Percentiles rank a stretch among this genome's conserved stretches.
These are phyloP conservation scores for Podosphaera leucotricha DNA, from an alignment of 2,329 filamentous ascomycete genomes.

Conservation along the genomic window DNA sequence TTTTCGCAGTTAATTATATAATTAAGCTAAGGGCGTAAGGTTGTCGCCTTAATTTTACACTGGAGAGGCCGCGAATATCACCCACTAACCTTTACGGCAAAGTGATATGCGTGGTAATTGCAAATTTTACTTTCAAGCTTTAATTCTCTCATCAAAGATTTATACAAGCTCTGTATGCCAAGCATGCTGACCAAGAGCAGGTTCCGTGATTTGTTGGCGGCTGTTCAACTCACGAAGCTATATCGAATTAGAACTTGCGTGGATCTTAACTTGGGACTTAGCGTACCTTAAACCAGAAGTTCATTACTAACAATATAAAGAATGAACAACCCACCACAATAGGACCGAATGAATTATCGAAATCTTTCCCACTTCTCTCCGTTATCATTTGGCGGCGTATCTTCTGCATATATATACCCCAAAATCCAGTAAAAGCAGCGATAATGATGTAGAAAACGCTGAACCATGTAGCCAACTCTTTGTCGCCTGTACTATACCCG, in stretches of 20 bases:
- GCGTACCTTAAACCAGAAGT: slow-evolving; percentile 65
- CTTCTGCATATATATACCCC: slow-evolving; percentile 73
- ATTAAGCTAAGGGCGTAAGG: too few species aligned
- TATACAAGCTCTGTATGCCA: background rate
- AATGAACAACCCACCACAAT: slow-evolving; percentile 61
- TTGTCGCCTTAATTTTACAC: too few species aligned
- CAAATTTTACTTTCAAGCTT: too few species aligned
- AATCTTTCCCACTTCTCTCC: slow-evolving; percentile 70
- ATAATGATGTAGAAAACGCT: slow-evolving; percentile 67
- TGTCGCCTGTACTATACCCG: slow-evolving; percentile 15
- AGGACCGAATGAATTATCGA: slow-evolving; percentile 73
- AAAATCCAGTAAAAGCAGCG: slow-evolving; percentile 59
- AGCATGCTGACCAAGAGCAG: background rate
- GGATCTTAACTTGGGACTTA: background rate
- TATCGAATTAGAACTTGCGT: background rate
- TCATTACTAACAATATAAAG: slow-evolving; percentile 55
- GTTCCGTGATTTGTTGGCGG: background rate
- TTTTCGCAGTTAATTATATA: too few species aligned
- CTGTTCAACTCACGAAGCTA: background rate
- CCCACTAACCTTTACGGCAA: too few species aligned
- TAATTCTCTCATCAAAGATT: too few species aligned
- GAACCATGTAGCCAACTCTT: slow-evolving; percentile 51
- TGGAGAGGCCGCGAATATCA: too few species aligned
- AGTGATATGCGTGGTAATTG: too few species aligned
- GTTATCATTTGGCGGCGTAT: slow-evolving; percentile 56